Evolutionary conservation across 2,329 filamentous ascomycete species (phyloP), one percentile per base, ranked within the genome.

Genomic region (Grosmannia penicillata): DNA sequence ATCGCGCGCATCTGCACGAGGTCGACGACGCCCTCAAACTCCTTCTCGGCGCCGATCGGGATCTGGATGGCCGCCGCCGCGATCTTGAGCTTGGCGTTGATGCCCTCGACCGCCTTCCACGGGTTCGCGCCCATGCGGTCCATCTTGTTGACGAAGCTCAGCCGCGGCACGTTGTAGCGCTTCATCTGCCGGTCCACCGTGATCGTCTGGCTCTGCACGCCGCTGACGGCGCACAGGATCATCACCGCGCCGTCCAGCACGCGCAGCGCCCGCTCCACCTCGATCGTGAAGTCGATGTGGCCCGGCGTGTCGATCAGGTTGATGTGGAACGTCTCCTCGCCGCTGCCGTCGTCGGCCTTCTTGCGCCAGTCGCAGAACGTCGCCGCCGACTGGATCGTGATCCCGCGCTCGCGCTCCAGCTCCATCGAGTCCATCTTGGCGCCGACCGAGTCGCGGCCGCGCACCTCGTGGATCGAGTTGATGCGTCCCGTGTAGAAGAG

Each of bases 381-480:
- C 19, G 91, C 91, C 10, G 91, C 91, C 49, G 89, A 96, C 60
- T 98, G 89, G 53, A 98, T 98, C 41, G 91, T 98, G 58, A 98
- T 98, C 52, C 91, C 91, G 67, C 95, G 94, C 60, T 96, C 91
- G 60, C 91, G 74, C 64, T 98, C 91, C 49, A 98, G 69, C 51
- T 98, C 91, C 91, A 98, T 98, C 21, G 87, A 95, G 66, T 98
- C 91, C 91, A 98, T 98, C 68, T 98, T 98, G 44, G 91, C 91
- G 47, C 91, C 91, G 29, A 95, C 86, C 26, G 82, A 75, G 70
- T 98, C 91, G 55, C 89, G 87, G 43, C 86, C 86, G 53, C 91
- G 76, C 31, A 98, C 91, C 63, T 98, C 91, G 66, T 98, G 91
- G 53, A 98, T 96, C 24, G 84, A 73, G 57, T 93, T 93, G 63